Evolutionary conservation across 106 monocot species (phyloP).

Genomic region (Triglochin maritima): DNA sequence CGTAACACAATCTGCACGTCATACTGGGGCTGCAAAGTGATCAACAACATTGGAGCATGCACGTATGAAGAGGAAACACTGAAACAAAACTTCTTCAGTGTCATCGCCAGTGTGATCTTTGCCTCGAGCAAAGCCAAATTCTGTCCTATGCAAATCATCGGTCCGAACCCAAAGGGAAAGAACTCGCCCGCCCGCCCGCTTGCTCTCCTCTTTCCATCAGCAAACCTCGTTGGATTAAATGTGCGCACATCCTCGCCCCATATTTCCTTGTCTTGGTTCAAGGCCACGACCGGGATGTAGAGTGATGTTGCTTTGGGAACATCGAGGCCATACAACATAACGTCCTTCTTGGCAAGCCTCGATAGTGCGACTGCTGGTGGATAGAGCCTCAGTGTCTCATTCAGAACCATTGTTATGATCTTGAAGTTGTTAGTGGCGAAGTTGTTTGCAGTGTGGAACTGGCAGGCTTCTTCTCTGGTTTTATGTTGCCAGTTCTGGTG

Average conservation of each 20-base stretch:
- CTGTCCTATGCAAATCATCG: constrained; percentile 55
- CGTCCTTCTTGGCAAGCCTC: constrained; percentile 25
- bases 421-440: constrained; percentile 33
- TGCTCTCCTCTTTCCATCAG: constrained; percentile 20
- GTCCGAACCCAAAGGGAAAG: constrained; percentile 63
- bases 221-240: constrained; percentile 65
- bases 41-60: constrained; percentile 48
- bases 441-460: constrained; percentile 23
- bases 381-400: constrained; percentile 73
- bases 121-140: constrained; percentile 60
- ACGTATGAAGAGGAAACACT: constrained; percentile 50
- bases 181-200: constrained; percentile 27
- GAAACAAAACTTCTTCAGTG: constrained; percentile 47
- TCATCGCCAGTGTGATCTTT: constrained; percentile 58
- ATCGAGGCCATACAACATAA: constrained; percentile 29
- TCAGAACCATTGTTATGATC: constrained; percentile 56
- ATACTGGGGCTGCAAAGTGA: constrained; percentile 59
- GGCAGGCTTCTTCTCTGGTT: constrained; percentile 56
- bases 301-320: constrained; percentile 41
- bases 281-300: constrained; percentile 32
- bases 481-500: constrained; percentile 77
- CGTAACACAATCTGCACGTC: constrained; percentile 51
- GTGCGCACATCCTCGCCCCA: constrained; percentile 60
- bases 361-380: constrained; percentile 34
- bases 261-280: constrained; percentile 44